A percentile compares a stretch with the other conserved stretches of the same genome.
phyloP scores from a whole-genome alignment of 116 monocot species.

The Iris pallida region DNA sequence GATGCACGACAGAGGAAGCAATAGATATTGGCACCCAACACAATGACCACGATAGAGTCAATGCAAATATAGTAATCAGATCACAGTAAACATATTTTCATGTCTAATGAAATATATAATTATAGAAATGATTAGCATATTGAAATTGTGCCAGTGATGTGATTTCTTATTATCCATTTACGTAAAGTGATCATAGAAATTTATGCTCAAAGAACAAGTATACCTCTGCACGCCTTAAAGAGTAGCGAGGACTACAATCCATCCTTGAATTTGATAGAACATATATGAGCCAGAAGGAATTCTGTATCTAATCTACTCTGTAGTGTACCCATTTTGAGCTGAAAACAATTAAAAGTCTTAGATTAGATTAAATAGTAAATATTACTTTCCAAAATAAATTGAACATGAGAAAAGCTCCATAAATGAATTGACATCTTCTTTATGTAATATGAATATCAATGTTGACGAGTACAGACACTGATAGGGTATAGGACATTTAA shows the following conservation, averaged over 20 bases:
- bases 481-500: no score
- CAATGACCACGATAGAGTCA: no score
- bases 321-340: constrained; percentile 94
- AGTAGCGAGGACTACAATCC: constrained; percentile 98
- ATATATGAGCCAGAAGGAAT: constrained; percentile 97
- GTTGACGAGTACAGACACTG: no score
- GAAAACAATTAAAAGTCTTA: constrained; percentile 7
- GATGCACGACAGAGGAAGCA: no score
- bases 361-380: not conserved
- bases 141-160: not conserved
- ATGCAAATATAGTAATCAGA: no score
- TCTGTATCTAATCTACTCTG: constrained; percentile 99
- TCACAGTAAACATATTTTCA: not conserved
- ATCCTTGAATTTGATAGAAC: constrained; percentile 99
- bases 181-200: no score
- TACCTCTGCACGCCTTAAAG: constrained; percentile 92
- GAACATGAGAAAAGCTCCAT: no score
- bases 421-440: no score
- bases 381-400: not conserved
- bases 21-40: no score
- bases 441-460: no score
- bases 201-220: not conserved
- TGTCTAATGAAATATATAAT: no score
- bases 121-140: not conserved
- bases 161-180: no score